These are phyloP conservation scores for Lathyrus aphaca DNA, from an alignment of 306 rosid genomes.

Conservation along the genomic window DNA sequence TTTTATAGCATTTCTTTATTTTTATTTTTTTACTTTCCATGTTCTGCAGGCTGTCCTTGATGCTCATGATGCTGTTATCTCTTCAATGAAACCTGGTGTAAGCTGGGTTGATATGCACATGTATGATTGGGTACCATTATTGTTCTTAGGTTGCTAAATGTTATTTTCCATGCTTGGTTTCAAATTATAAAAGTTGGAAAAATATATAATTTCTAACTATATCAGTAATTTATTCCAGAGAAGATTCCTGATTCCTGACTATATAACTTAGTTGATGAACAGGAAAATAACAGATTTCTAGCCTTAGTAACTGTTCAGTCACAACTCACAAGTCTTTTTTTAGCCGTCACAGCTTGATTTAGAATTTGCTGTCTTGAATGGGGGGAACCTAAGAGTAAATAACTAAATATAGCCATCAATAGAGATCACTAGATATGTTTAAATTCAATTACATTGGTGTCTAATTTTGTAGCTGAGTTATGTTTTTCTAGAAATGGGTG, in stretches of 20 bases:
- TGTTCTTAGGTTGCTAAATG: conserved; percentile 26
- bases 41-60: conserved; percentile 84
- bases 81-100: conserved; percentile 78
- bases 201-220: conserved; percentile 14
- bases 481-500: conserved; percentile 20
- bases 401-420: neutral
- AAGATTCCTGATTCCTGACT: conserved; percentile 23
- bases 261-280: conserved; percentile 24
- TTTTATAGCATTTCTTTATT: conserved; percentile 25
- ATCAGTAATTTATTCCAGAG: conserved; percentile 11
- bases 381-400: neutral
- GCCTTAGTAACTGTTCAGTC: conserved; percentile 19
- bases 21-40: conserved; percentile 27
- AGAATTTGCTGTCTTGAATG: conserved; percentile 12
- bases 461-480: neutral
- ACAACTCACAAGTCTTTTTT: neutral
- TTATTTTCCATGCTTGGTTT: conserved; percentile 29
- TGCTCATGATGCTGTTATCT: conserved; percentile 84
- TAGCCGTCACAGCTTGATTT: conserved; percentile 28
- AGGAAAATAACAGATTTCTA: conserved; percentile 15
- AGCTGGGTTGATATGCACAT: conserved; percentile 86
- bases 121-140: conserved; percentile 48
- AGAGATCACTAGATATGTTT: conserved; percentile 17
- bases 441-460: neutral
- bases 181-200: conserved; percentile 8